phyloP scores from a whole-genome alignment of 2,329 filamentous ascomycete genomes.

The Sporothrix curviconia region DNA sequence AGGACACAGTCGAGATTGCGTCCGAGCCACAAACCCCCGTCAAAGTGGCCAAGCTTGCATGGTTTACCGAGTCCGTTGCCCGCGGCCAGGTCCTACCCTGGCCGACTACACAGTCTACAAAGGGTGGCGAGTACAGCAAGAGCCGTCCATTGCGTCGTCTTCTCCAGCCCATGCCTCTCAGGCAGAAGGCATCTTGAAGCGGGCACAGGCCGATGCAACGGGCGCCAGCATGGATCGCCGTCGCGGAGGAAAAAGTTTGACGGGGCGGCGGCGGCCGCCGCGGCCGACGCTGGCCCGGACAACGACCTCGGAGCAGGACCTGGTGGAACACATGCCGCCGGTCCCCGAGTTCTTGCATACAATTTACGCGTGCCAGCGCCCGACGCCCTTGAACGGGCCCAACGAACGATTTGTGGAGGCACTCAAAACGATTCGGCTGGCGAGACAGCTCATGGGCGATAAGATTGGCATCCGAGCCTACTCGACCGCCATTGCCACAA shows the following conservation, averaged over 20 bases:
- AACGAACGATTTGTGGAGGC: constrained; percentile 70
- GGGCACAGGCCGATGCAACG: constrained; percentile 24
- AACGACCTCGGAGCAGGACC: constrained; percentile 74
- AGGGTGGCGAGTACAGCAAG: constrained; percentile 27
- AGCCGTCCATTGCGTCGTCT: neutral
- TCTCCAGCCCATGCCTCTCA: neutral
- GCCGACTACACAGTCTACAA: constrained; percentile 49
- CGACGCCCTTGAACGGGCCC: constrained; percentile 60
- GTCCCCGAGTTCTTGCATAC: constrained; percentile 61
- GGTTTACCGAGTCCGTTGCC: constrained; percentile 50
- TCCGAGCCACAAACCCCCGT: constrained; percentile 17
- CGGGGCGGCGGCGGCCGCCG: neutral
- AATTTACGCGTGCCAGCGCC: constrained; percentile 74
- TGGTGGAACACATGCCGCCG: constrained; percentile 48
- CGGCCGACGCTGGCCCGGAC: constrained; percentile 48
- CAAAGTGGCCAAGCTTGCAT: constrained; percentile 52
- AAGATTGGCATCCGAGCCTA: constrained; percentile 79
- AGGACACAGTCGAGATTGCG: neutral
- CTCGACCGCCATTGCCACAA: constrained; percentile 73
- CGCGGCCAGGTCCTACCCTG: constrained; percentile 40
- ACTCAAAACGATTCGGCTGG: constrained; percentile 66
- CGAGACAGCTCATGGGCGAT: constrained; percentile 65
- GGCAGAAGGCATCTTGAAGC: constrained; percentile 26
- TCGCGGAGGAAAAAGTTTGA: neutral
- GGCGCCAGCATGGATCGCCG: neutral